Evolutionary conservation across 2,329 filamentous ascomycete species (phyloP), one percentile per base, ranked within the genome.

Genomic region (Tolypocladium tropicale): DNA sequence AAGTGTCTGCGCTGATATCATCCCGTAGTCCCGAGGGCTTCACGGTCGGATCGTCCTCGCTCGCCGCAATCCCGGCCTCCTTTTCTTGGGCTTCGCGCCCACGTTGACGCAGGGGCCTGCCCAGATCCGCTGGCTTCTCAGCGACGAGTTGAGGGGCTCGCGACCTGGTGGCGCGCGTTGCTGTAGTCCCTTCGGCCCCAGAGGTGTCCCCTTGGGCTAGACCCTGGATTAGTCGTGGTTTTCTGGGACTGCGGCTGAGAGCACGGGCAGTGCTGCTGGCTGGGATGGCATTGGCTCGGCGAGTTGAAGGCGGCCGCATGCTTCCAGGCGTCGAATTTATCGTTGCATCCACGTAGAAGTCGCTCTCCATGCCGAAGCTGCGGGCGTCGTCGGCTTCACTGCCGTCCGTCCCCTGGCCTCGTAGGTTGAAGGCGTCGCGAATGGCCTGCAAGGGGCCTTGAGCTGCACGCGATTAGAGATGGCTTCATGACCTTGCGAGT

Each of bases 281-380:
- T 28, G 28, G 12, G 46, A 12, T 18, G 28, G 46, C 28, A 21
- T 49, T 28, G 12, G 28, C 4, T 5, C 43, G 33, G 23, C 25
- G 53, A 9, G 39, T 23, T n/a, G 33, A 46, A 16, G 48, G 56
- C 18, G 53, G 52, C 34, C 34, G 56, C 41, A 57, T 49, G 18
- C 43, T 39, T 18, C 55, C 59, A 41, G 67, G 63, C 5, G 67
- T 64, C 48, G 67, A 68, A 53, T 56, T 63, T 64, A 74, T 72
- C 57, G 66, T 68, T n/a, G 71, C 71, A 59, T 72, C 66, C 32
- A 65, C 68, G 56, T 66, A 74, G 49, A 63, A 67, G 52, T 71
- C 68, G 53, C 65, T 71, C 57, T 74, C 71, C 33, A 70, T 63
- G 3, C 55, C 64, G 60, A 74, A 74, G 53, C 71, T 72, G 25